These are phyloP conservation scores for Fistulifera pelliculosa DNA, from an alignment of 108 stramenopile species.

Conservation along the genomic window DNA sequence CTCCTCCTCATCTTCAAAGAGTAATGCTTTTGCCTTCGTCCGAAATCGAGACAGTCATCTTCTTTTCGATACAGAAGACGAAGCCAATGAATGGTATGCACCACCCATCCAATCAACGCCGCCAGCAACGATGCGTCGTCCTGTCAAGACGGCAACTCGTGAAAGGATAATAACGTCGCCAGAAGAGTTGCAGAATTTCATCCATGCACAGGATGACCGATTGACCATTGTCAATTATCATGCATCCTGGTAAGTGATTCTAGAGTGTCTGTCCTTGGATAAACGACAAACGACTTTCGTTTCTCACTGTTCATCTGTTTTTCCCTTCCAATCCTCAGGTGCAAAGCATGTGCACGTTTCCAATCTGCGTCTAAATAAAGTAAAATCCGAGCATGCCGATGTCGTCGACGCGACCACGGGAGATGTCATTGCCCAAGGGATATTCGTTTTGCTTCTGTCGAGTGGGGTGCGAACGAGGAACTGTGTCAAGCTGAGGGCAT, in stretches of 20 bases:
- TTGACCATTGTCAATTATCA: slow-evolving; percentile 45
- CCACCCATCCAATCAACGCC: too few relatives aligned
- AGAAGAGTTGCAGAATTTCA: slow-evolving; percentile 10
- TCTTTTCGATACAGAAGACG: too few relatives aligned
- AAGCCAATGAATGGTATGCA: too few relatives aligned
- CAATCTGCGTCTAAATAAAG: slow-evolving; percentile 30
- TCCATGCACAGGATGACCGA: slow-evolving; percentile 37
- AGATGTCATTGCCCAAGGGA: slow-evolving; percentile 13
- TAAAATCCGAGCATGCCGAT: slow-evolving; percentile 38
- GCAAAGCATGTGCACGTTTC: slow-evolving; percentile 61
- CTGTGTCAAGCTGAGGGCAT: slow-evolving; percentile 54
- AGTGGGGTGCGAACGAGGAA: slow-evolving; percentile 32
- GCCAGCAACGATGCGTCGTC: too few relatives aligned
- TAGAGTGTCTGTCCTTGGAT: too few relatives aligned
- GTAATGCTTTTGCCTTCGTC: too few relatives aligned
- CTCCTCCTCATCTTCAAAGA: too few relatives aligned
- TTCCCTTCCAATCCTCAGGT: slow-evolving; percentile 44
- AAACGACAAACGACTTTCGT: not conserved
- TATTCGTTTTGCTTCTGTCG: slow-evolving; percentile 56
- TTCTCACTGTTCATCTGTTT: not conserved
- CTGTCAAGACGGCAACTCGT: too few relatives aligned
- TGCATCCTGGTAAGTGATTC: slow-evolving; percentile 3
- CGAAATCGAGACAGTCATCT: too few relatives aligned
- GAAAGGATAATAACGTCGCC: not conserved
- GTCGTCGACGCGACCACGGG: slow-evolving; percentile 8